Conservation (phyloP, 1,139 yeast genomes). For the Geotrichum macrosporum region DNA sequence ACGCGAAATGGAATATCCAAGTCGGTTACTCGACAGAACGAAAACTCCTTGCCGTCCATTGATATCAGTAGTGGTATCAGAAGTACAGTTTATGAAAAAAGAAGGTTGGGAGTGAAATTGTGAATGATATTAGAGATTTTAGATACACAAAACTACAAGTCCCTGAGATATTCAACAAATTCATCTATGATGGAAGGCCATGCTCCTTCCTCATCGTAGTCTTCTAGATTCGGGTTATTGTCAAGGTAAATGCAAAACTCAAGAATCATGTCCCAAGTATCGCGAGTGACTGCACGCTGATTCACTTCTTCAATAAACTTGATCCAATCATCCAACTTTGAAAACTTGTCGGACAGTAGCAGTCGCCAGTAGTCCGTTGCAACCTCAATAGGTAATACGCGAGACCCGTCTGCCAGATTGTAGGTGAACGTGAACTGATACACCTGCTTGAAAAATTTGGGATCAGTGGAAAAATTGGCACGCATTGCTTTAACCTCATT, state of each 20-base stretch:
- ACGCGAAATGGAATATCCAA: constrained; percentile 53
- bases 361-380: constrained; percentile 78
- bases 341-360: constrained; percentile 45
- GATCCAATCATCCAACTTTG: constrained; percentile 49
- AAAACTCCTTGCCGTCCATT: constrained; percentile 48
- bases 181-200: constrained; percentile 93
- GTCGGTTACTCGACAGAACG: constrained; percentile 76
- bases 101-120: not conserved
- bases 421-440: constrained; percentile 71
- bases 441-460: constrained; percentile 48
- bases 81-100: not conserved
- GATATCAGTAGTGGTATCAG: not conserved
- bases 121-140: too few relatives aligned
- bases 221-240: constrained; percentile 48
- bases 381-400: constrained; percentile 54
- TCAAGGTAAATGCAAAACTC: constrained; percentile 57
- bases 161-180: constrained; percentile 54
- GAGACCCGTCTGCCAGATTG: constrained; percentile 57
- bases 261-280: constrained; percentile 81
- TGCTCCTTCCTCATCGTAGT: constrained; percentile 71
- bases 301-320: constrained; percentile 43
- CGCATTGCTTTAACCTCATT: constrained; percentile 42
- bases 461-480: constrained; percentile 38
- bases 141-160: constrained; percentile 1
- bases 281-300: constrained; percentile 54